phyloP scores from a whole-genome alignment of 257 asterid genomes.

The Galeopsis tetrahit region DNA sequence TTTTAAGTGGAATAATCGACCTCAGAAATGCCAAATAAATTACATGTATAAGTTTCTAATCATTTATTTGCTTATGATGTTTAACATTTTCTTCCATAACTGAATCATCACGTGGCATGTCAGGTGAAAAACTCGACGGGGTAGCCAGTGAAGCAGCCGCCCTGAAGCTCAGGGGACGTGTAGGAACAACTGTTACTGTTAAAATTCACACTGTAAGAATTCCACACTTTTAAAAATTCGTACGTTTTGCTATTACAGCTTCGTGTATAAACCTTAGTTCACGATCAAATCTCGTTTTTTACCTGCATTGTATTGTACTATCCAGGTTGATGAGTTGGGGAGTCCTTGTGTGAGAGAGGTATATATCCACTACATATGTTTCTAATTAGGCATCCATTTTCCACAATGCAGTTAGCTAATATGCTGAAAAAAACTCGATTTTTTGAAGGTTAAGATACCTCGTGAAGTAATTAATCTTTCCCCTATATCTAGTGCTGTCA shows the following conservation, averaged over 20 bases:
- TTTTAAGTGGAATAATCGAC: background rate
- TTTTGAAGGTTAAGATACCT: constrained; percentile 70
- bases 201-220: constrained; percentile 75
- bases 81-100: background rate
- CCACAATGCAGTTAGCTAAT: constrained; percentile 21
- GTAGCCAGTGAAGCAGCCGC: constrained; percentile 91
- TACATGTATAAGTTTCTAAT: background rate
- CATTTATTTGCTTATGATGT: background rate
- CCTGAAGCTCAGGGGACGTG: constrained; percentile 88
- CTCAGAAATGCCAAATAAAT: background rate
- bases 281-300: background rate
- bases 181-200: constrained; percentile 81
- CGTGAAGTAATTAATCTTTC: constrained; percentile 87
- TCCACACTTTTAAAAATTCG: background rate
- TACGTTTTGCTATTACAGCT: background rate
- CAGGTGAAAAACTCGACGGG: constrained; percentile 84
- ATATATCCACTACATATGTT: constrained; percentile 24
- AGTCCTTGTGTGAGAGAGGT: constrained; percentile 72
- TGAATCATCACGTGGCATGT: background rate
- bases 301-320: constrained; percentile 24
- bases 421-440: background rate
- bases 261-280: background rate
- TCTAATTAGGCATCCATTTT: constrained; percentile 11
- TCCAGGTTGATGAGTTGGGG: constrained; percentile 59
- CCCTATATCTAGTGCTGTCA: constrained; percentile 76